A percentile compares a stretch with the other conserved stretches of the same genome.
Evolutionary conservation across 2,329 filamentous ascomycete genomes (phyloP).

Genomic region (Bisporella sp.): DNA sequence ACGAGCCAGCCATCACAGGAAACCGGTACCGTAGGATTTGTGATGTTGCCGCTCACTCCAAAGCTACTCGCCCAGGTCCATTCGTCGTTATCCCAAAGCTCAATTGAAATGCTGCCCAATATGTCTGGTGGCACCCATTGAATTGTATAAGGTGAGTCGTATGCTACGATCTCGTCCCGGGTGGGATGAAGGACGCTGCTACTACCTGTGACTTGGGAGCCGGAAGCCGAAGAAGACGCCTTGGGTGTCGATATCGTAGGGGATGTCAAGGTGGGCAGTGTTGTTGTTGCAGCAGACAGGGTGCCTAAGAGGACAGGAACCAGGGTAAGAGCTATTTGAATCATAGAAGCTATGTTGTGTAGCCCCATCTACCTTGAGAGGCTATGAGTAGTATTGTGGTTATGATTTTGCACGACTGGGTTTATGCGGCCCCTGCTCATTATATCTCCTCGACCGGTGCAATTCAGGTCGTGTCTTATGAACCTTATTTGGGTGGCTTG

Average conservation of each 20-base stretch:
- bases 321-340: neutral
- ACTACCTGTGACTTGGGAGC: neutral
- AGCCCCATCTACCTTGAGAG: neutral
- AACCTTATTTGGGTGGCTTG: too few relatives aligned
- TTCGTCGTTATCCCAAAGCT: neutral
- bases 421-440: too few relatives aligned
- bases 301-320: neutral
- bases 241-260: neutral
- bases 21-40: neutral
- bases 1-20: neutral
- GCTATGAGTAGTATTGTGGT: too few relatives aligned
- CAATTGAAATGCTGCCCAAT: neutral
- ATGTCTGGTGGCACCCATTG: neutral
- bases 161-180: neutral
- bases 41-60: neutral
- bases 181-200: neutral
- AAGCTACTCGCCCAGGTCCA: neutral
- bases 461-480: too few relatives aligned
- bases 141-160: neutral
- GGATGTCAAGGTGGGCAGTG: neutral
- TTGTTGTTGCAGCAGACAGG: neutral
- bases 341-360: neutral
- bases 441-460: too few relatives aligned
- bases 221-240: neutral
- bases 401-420: too few relatives aligned